Conservation (phyloP, 805 yeast species). For the Wickerhamiella allomyrinae region DNA sequence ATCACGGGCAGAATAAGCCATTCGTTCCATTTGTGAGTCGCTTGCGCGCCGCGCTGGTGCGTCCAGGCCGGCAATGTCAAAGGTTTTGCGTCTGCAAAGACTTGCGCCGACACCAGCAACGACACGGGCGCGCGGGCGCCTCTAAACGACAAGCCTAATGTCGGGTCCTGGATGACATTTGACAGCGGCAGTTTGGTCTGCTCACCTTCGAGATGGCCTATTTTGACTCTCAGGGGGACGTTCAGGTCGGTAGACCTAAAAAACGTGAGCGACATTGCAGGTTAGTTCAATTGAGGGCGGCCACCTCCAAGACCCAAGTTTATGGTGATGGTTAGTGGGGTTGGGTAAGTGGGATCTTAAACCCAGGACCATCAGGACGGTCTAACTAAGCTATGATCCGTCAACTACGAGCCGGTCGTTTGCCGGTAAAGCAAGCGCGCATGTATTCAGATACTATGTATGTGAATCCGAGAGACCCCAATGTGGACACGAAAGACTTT, state of each 20-base stretch:
- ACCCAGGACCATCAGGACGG: background rate
- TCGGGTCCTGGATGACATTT: constrained; percentile 35
- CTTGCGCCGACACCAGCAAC: constrained; percentile 32
- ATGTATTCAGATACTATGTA: constrained; percentile 10
- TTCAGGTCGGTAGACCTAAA: constrained; percentile 37
- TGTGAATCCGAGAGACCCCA: constrained; percentile 14
- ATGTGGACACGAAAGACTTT: constrained; percentile 29
- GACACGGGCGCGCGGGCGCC: constrained; percentile 17
- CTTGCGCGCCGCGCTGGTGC: constrained; percentile 31
- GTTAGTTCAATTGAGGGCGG: too few relatives aligned
- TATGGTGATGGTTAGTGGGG: too few relatives aligned
- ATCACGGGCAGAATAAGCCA: constrained; percentile 62
- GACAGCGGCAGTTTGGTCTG: constrained; percentile 31
- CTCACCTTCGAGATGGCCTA: constrained; percentile 35
- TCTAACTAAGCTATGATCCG: too few relatives aligned
- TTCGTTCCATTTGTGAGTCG: constrained; percentile 45
- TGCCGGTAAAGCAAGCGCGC: background rate
- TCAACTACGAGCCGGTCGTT: constrained; percentile 22
- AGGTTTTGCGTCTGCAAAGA: constrained; percentile 32
- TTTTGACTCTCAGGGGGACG: constrained; percentile 34
- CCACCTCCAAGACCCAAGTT: too few relatives aligned
- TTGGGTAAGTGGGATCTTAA: background rate
- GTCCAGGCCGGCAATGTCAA: constrained; percentile 37
- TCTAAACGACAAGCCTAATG: constrained; percentile 24
- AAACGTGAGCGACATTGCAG: background rate